A percentile compares a stretch with the other conserved stretches of the same genome.
Evolutionary conservation across 108 stramenopile species (phyloP).

Genomic region (Cyclotella atomus): DNA sequence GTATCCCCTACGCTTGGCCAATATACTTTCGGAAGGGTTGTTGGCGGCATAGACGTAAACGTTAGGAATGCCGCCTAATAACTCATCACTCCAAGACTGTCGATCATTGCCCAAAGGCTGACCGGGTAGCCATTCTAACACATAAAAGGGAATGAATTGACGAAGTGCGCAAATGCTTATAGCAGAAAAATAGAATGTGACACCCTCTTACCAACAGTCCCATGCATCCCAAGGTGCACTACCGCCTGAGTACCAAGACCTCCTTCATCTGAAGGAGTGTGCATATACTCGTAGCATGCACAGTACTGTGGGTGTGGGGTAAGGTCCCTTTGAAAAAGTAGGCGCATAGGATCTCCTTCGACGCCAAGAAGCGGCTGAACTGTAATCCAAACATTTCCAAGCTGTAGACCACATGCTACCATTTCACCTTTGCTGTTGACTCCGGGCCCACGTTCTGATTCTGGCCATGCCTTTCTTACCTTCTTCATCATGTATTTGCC

Average conservation of each 20-base stretch:
- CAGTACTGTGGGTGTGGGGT: conserved; percentile 91
- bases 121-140: conserved; percentile 80
- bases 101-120: conserved; percentile 84
- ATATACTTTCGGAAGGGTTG: conserved; percentile 86
- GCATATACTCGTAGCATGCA: conserved; percentile 80
- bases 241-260: conserved; percentile 68
- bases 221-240: conserved; percentile 90
- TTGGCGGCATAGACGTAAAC: conserved; percentile 88
- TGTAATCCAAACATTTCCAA: conserved; percentile 83
- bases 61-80: conserved; percentile 78
- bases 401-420: conserved; percentile 78
- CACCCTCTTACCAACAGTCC: conserved; percentile 38
- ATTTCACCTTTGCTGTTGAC: conserved; percentile 66
- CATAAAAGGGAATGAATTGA: neutral
- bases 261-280: conserved; percentile 50
- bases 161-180: neutral
- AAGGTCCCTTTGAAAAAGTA: conserved; percentile 84
- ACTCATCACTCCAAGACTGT: conserved; percentile 78
- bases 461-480: conserved; percentile 72
- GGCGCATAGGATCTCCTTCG: conserved; percentile 90
- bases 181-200: neutral
- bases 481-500: conserved; percentile 81
- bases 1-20: conserved; percentile 90
- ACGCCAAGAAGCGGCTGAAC: conserved; percentile 87
- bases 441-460: conserved; percentile 68